Evolutionary conservation across 805 yeast genomes (phyloP).

Genomic region (Kluyveromyces wickerhamii): DNA sequence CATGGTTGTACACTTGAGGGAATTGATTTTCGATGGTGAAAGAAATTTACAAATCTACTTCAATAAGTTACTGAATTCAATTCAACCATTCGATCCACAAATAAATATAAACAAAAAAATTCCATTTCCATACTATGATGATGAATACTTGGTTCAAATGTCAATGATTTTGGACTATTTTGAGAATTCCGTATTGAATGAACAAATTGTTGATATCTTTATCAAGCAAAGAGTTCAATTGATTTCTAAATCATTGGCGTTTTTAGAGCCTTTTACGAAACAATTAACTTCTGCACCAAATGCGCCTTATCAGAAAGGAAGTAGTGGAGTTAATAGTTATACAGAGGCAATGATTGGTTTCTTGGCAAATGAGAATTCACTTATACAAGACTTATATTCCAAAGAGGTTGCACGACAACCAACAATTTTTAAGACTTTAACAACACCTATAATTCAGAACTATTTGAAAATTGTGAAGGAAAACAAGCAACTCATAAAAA

Average conservation of each 20-base stretch:
- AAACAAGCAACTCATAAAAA: constrained; percentile 35
- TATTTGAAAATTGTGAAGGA: constrained; percentile 33
- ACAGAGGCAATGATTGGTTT: constrained; percentile 43
- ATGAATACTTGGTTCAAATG: constrained; percentile 31
- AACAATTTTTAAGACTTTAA: constrained; percentile 27
- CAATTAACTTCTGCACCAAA: constrained; percentile 32
- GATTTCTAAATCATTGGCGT: constrained; percentile 37
- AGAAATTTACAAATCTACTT: constrained; percentile 44
- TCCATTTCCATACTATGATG: constrained; percentile 36
- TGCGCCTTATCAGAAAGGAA: constrained; percentile 53
- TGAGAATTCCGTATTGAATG: constrained; percentile 26
- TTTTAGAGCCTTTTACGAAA: constrained; percentile 39
- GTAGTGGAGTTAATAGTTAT: constrained; percentile 49
- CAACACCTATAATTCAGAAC: constrained; percentile 31
- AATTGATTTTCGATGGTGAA: constrained; percentile 50
- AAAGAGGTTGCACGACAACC: constrained; percentile 27
- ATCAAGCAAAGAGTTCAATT: constrained; percentile 36
- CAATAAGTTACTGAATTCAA: constrained; percentile 35
- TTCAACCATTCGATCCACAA: constrained; percentile 40
- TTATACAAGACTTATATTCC: constrained; percentile 37
- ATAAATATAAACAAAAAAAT: constrained; percentile 33
- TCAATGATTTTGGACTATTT: constrained; percentile 41
- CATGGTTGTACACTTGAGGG: constrained; percentile 50
- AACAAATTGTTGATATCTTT: constrained; percentile 31
- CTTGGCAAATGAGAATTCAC: constrained; percentile 42